phyloP scores from a whole-genome alignment of 495 filamentous ascomycete species.

The Podospora appendiculata region DNA sequence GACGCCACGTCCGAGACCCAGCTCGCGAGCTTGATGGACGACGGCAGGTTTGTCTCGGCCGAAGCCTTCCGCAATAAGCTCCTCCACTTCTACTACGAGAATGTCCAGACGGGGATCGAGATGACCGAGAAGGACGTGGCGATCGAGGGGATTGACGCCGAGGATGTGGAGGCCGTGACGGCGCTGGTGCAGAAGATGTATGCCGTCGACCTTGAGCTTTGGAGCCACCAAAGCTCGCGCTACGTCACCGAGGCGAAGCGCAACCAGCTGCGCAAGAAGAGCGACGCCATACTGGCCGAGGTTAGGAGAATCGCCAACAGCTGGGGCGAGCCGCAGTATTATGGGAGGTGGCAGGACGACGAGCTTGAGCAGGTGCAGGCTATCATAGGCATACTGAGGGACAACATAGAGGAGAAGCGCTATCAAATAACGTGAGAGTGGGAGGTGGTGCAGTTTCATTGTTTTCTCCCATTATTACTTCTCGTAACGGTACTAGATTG shows the following conservation, averaged over 20 bases:
- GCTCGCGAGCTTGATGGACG: background rate
- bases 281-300: background rate
- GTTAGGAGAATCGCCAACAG: background rate
- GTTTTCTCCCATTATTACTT: too few relatives aligned
- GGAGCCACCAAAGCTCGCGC: background rate
- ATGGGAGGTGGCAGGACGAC: too few relatives aligned
- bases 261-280: background rate
- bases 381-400: too few relatives aligned
- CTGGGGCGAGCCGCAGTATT: too few relatives aligned
- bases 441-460: too few relatives aligned
- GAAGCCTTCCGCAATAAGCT: background rate
- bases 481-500: too few relatives aligned
- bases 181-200: conserved; percentile 7
- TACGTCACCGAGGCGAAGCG: background rate
- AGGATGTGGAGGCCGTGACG: conserved; percentile 3
- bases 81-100: conserved; percentile 1
- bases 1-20: background rate
- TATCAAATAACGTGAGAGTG: too few relatives aligned
- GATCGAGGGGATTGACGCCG: background rate
- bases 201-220: background rate
- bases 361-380: too few relatives aligned
- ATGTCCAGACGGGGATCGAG: conserved; percentile 1
- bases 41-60: background rate
- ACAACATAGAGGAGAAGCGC: too few relatives aligned
- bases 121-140: conserved; percentile 2